Evolutionary conservation across 768 basidiomycete genomes (phyloP).

Genomic region (Boletus sp.): DNA sequence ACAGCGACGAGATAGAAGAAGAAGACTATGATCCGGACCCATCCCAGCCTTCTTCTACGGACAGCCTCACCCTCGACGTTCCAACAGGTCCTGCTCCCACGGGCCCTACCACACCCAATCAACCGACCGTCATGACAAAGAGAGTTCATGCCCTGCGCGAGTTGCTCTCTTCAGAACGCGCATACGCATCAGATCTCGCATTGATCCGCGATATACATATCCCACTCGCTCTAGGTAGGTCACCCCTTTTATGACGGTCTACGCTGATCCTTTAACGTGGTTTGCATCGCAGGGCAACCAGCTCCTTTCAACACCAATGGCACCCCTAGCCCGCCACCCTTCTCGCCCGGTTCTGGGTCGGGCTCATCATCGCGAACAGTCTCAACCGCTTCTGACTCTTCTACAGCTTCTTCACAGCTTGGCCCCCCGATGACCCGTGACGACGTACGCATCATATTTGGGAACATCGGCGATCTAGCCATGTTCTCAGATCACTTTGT

Average conservation of each 20-base stretch:
- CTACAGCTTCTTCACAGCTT: constrained; percentile 49
- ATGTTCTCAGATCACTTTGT: constrained; percentile 66
- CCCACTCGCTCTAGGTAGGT: constrained; percentile 71
- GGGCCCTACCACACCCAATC: constrained; percentile 27
- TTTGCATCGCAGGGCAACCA: constrained; percentile 36
- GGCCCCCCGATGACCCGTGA: constrained; percentile 66
- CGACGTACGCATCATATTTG: constrained; percentile 71
- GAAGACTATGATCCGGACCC: constrained; percentile 28
- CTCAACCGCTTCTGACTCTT: constrained; percentile 47
- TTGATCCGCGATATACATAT: constrained; percentile 77
- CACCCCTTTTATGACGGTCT: constrained; percentile 1
- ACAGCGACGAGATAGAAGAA: constrained; percentile 24
- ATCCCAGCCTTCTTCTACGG: constrained; percentile 26
- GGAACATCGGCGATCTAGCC: constrained; percentile 75
- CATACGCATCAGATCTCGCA: constrained; percentile 81
- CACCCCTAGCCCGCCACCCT: constrained; percentile 25
- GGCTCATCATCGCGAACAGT: constrained; percentile 40
- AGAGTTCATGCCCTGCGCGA: constrained; percentile 77
- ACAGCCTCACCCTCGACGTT: constrained; percentile 23
- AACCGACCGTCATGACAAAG: constrained; percentile 50
- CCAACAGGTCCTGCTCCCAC: constrained; percentile 5
- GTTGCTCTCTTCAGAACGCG: constrained; percentile 73
- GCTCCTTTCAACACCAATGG: constrained; percentile 35
- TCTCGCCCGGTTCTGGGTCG: constrained; percentile 35
- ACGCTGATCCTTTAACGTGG: constrained; percentile 10